Evolutionary conservation across 75 land plant genomes (phyloP).

Genomic region (Chamaecyparis obtusa): DNA sequence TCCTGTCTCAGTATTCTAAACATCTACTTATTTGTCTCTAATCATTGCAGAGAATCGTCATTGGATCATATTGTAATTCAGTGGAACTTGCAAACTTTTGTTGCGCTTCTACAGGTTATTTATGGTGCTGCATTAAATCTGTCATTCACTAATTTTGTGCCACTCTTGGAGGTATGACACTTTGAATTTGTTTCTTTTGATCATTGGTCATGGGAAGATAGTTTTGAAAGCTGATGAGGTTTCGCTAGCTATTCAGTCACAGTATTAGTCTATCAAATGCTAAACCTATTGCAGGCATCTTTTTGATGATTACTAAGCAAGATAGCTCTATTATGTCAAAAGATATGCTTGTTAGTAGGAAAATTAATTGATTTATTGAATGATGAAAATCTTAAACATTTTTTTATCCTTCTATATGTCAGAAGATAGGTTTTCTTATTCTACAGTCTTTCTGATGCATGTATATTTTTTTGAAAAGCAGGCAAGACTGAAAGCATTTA

Average conservation of each 20-base stretch:
- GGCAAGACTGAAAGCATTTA: not conserved
- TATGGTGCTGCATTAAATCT: slow-evolving; percentile 22
- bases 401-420: not conserved
- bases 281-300: not conserved
- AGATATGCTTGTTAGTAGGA: not conserved
- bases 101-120: slow-evolving; percentile 29
- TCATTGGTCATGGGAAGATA: not conserved
- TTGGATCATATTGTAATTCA: slow-evolving; percentile 15
- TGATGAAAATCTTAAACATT: not conserved
- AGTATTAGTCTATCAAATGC: not conserved
- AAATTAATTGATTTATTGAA: not conserved
- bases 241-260: not conserved
- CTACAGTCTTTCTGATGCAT: not conserved
- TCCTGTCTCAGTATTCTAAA: not conserved
- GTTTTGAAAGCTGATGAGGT: not conserved
- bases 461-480: not conserved
- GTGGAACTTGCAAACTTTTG: slow-evolving; percentile 27
- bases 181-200: not conserved
- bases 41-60: slow-evolving; percentile 37
- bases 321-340: not conserved
- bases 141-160: slow-evolving; percentile 20
- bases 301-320: not conserved
- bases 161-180: slow-evolving; percentile 29
- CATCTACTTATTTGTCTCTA: not conserved
- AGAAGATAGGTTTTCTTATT: not conserved